phyloP scores from a whole-genome alignment of 805 yeast genomes.

The Yarrowia yakushimensis region DNA sequence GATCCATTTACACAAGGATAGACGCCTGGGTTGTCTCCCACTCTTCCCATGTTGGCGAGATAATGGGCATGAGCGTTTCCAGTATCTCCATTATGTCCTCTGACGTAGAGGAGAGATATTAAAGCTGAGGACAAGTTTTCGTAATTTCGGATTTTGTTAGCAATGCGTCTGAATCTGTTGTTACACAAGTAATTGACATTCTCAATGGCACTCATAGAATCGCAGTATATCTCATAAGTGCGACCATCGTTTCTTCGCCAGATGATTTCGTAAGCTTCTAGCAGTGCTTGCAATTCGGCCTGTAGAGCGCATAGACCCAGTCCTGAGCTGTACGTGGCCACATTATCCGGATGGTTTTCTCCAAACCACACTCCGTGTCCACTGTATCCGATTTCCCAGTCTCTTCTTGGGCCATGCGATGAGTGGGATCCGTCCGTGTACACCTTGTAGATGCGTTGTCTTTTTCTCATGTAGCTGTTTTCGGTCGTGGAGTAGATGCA shows the following conservation, averaged over 20 bases:
- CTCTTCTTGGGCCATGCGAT: too few species aligned
- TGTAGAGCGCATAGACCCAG: background rate
- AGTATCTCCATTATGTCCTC: background rate
- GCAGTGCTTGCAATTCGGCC: background rate
- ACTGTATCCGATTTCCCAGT: too few species aligned
- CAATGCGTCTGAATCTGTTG: background rate
- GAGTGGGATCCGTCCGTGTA: background rate
- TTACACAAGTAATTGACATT: background rate
- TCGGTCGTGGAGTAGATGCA: background rate
- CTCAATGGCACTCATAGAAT: background rate
- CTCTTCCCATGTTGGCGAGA: background rate
- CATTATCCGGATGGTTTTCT: background rate
- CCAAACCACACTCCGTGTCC: background rate
- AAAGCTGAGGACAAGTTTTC: background rate
- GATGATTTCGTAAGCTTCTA: background rate
- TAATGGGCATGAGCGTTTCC: background rate
- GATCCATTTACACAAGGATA: background rate
- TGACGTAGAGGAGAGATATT: background rate
- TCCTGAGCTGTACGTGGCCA: background rate
- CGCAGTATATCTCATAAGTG: background rate
- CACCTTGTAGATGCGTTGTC: background rate
- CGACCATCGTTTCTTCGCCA: background rate
- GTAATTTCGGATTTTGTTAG: background rate
- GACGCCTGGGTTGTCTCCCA: background rate
- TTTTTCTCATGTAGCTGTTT: background rate